Percentiles rank a stretch among this genome's conserved stretches.
Conservation (phyloP, 2,329 filamentous ascomycete genomes). For the Pseudogymnoascus sp. region DNA sequence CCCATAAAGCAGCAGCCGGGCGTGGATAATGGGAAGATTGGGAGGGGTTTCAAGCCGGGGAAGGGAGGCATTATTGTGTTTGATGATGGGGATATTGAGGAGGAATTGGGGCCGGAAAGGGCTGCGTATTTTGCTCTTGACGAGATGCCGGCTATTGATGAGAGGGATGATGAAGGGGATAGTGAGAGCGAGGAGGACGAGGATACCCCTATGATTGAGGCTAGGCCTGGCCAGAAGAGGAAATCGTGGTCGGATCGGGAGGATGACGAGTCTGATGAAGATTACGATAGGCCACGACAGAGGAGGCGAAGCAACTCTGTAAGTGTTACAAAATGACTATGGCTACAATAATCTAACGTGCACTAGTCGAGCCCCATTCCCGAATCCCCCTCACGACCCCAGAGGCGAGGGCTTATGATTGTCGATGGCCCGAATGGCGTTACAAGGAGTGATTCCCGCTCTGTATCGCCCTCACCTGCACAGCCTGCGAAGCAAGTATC, state of each 20-base stretch:
- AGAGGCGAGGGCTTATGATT: constrained; percentile 51
- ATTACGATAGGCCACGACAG: constrained; percentile 67
- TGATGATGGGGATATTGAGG: constrained; percentile 91
- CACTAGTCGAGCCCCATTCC: constrained; percentile 56
- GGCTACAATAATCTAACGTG: constrained; percentile 14
- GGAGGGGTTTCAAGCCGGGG: constrained; percentile 63
- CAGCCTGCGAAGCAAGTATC: constrained; percentile 57
- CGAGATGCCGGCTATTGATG: constrained; percentile 84
- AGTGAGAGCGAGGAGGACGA: constrained; percentile 48
- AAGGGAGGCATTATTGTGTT: constrained; percentile 87
- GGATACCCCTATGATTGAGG: constrained; percentile 41
- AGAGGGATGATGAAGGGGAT: constrained; percentile 56
- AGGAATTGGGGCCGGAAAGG: constrained; percentile 64
- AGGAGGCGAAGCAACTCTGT: constrained; percentile 83
- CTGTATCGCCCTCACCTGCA: constrained; percentile 43
- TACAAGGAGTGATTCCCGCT: constrained; percentile 32
- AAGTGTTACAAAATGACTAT: constrained; percentile 28
- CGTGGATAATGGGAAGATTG: constrained; percentile 64
- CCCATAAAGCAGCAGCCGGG: constrained; percentile 51
- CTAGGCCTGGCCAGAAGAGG: constrained; percentile 56
- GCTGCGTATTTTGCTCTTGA: constrained; percentile 78
- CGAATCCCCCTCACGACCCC: constrained; percentile 52
- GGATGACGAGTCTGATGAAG: constrained; percentile 55
- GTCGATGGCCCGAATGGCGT: constrained; percentile 40
- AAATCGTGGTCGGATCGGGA: constrained; percentile 70